Conservation (phyloP, 352 stramenopile species). For the Globisporangium perplexum region DNA sequence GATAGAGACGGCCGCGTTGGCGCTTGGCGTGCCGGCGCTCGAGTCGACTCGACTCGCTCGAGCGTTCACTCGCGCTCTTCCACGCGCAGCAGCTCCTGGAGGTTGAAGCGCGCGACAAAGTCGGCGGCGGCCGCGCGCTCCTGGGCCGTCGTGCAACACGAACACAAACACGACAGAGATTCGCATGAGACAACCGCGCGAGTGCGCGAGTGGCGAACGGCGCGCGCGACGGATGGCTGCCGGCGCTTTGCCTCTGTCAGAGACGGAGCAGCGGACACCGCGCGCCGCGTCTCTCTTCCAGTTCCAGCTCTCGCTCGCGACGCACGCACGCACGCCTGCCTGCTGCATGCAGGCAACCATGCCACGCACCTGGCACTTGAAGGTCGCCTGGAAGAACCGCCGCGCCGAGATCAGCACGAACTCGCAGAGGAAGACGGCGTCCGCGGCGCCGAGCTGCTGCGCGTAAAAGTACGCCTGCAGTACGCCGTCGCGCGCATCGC, state of each 20-base stretch:
- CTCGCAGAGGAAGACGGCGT: constrained; percentile 60
- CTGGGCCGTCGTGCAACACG: too few species aligned
- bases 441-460: constrained; percentile 30
- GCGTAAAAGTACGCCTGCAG: constrained; percentile 73
- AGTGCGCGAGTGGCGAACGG: neutral
- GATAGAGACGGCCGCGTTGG: neutral
- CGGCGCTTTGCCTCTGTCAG: neutral
- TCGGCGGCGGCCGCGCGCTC: constrained; percentile 42
- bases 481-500: constrained; percentile 47
- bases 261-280: neutral
- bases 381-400: constrained; percentile 78
- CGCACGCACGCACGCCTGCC: neutral
- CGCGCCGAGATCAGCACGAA: constrained; percentile 69
- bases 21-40: neutral
- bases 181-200: neutral
- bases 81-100: constrained; percentile 53
- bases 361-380: constrained; percentile 63
- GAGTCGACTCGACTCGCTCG: neutral
- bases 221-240: neutral
- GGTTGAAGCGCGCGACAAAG: constrained; percentile 67
- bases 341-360: neutral
- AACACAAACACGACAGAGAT: neutral
- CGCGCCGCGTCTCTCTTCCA: constrained; percentile 4
- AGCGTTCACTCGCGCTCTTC: constrained; percentile 13
- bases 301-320: neutral